phyloP scores from a whole-genome alignment of 768 basidiomycete genomes.

The Cyclocybe aegerita region DNA sequence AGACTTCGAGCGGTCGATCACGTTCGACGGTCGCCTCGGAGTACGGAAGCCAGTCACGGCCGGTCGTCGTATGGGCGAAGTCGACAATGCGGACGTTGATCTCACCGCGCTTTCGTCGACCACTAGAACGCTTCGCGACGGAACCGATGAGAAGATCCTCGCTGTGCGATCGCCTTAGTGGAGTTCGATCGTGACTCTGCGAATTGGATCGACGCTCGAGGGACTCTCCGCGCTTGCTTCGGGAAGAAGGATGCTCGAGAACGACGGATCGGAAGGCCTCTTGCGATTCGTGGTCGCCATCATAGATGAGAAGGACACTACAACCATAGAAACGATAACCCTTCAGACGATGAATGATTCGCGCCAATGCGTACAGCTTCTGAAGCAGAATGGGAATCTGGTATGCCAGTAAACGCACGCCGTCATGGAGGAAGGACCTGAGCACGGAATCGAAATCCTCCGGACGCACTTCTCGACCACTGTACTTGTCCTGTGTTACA shows the following conservation, averaged over 20 bases:
- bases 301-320: conserved; percentile 94
- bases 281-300: conserved; percentile 89
- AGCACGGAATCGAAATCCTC: conserved; percentile 84
- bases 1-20: conserved; percentile 41
- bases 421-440: conserved; percentile 82
- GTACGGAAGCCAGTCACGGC: conserved; percentile 81
- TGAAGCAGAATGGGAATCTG: conserved; percentile 91
- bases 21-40: conserved; percentile 42
- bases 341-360: conserved; percentile 83
- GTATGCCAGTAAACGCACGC: conserved; percentile 78
- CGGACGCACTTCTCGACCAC: conserved; percentile 84
- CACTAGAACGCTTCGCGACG: conserved; percentile 57
- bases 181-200: conserved; percentile 40
- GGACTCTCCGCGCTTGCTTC: conserved; percentile 77
- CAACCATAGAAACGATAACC: conserved; percentile 99
- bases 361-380: conserved; percentile 91
- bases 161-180: conserved; percentile 73
- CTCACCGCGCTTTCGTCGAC: conserved; percentile 83
- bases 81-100: conserved; percentile 96
- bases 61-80: conserved; percentile 98
- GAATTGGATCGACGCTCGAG: conserved; percentile 59
- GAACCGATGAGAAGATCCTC: conserved; percentile 77
- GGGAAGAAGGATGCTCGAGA: conserved; percentile 65
- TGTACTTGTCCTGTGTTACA: conserved; percentile 94
- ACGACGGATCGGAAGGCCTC: conserved; percentile 63